Percentiles rank a stretch among this genome's conserved stretches.
phyloP scores from a whole-genome alignment of 495 filamentous ascomycete genomes.

The Sphaerosporella brunnea region DNA sequence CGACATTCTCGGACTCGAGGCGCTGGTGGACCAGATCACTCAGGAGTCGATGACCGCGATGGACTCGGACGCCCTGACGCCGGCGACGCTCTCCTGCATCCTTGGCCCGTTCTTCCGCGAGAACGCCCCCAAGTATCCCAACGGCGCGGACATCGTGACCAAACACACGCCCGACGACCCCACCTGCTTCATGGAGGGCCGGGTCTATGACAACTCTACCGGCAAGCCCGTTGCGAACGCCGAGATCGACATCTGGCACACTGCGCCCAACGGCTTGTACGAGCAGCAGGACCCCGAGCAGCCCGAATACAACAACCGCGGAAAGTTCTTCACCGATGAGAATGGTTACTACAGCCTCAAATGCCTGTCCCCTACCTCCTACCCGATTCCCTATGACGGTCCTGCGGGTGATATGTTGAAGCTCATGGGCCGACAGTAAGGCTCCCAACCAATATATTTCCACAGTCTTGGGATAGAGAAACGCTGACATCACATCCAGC shows the following conservation, averaged over 20 bases:
- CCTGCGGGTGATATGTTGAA: constrained; percentile 34
- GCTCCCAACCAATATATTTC: too few relatives aligned
- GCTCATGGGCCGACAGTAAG: constrained; percentile 3
- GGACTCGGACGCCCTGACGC: constrained; percentile 33
- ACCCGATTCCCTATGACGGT: constrained; percentile 53
- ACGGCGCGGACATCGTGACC: constrained; percentile 45
- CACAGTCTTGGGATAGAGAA: too few relatives aligned
- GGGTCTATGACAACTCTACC: constrained; percentile 38
- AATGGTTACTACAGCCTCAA: constrained; percentile 50
- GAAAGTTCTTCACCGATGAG: constrained; percentile 48
- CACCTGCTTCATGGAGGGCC: constrained; percentile 40
- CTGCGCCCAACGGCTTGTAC: constrained; percentile 59
- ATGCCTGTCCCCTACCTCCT: constrained; percentile 50
- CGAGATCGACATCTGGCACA: constrained; percentile 59
- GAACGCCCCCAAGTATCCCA: constrained; percentile 43
- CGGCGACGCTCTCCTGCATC: constrained; percentile 50
- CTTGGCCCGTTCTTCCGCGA: constrained; percentile 64
- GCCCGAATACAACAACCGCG: constrained; percentile 56
- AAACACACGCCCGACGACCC: constrained; percentile 36
- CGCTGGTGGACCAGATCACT: constrained; percentile 62
- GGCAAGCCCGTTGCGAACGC: constrained; percentile 43
- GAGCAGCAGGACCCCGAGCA: constrained; percentile 60
- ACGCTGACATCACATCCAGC: constrained; percentile 43
- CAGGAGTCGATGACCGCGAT: constrained; percentile 36
- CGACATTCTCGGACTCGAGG: constrained; percentile 57